phyloP scores from a whole-genome alignment of 1,284 basidiomycete species.

The Paramarasmius palmivorus region DNA sequence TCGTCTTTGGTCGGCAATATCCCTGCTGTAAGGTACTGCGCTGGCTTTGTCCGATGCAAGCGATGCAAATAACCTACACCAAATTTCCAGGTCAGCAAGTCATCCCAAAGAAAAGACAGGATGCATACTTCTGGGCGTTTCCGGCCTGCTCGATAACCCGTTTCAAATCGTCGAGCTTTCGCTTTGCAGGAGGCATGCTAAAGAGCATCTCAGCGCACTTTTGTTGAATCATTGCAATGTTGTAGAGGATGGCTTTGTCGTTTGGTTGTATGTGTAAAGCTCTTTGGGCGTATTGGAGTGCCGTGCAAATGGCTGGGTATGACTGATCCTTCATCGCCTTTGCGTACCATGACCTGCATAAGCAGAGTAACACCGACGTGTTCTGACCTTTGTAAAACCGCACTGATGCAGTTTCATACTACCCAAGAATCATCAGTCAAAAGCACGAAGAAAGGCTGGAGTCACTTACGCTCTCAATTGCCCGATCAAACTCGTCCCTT shows the following conservation, averaged over 20 bases:
- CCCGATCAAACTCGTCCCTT: slow-evolving; percentile 89
- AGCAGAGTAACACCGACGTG: slow-evolving; percentile 74
- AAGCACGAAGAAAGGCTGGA: slow-evolving; percentile 4
- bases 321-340: slow-evolving; percentile 89
- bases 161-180: slow-evolving; percentile 79
- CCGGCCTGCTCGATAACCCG: slow-evolving; percentile 79
- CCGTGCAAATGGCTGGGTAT: slow-evolving; percentile 76
- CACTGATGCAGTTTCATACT: slow-evolving; percentile 89
- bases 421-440: slow-evolving; percentile 3
- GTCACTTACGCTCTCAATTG: slow-evolving; percentile 90
- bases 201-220: slow-evolving; percentile 90
- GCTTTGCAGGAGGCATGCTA: slow-evolving; percentile 68
- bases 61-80: slow-evolving; percentile 73
- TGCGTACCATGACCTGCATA: slow-evolving; percentile 89
- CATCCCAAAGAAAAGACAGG: not conserved
- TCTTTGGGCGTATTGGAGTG: slow-evolving; percentile 78
- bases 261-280: slow-evolving; percentile 79
- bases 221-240: slow-evolving; percentile 96
- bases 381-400: slow-evolving; percentile 74
- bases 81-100: not conserved
- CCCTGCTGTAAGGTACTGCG: slow-evolving; percentile 79
- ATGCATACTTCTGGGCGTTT: slow-evolving; percentile 83
- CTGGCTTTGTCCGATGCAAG: slow-evolving; percentile 74
- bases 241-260: slow-evolving; percentile 89
- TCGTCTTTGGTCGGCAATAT: slow-evolving; percentile 85